These are phyloP conservation scores for Chaetomidium leptoderma DNA, from an alignment of 495 filamentous ascomycete genomes.

Conservation along the genomic window DNA sequence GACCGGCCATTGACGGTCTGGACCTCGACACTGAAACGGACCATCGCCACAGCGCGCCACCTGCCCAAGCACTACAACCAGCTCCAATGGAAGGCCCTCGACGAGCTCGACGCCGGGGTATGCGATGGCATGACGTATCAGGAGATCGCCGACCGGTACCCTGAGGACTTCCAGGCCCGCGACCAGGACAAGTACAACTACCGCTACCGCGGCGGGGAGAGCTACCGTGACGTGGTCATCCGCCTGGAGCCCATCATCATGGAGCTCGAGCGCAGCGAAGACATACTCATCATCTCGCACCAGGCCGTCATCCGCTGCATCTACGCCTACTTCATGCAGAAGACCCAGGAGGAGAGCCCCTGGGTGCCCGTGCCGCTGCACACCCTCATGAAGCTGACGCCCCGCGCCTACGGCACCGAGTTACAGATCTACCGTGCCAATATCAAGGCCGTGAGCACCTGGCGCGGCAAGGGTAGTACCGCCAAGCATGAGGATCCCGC, in stretches of 20 bases:
- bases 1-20: conserved; percentile 86
- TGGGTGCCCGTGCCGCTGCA: conserved; percentile 93
- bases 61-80: conserved; percentile 75
- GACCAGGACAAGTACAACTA: conserved; percentile 99
- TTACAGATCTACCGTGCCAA: conserved; percentile 82
- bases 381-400: conserved; percentile 92
- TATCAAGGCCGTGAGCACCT: conserved; percentile 92
- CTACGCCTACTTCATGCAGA: conserved; percentile 98
- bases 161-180: conserved; percentile 87
- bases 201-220: conserved; percentile 93
- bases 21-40: conserved; percentile 92
- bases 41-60: conserved; percentile 83
- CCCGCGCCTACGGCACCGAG: conserved; percentile 86
- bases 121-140: conserved; percentile 94
- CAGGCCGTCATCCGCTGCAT: conserved; percentile 96
- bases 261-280: conserved; percentile 92
- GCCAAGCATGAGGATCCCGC: conserved; percentile 62
- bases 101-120: conserved; percentile 93
- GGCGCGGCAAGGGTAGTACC: conserved; percentile 83
- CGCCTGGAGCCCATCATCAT: conserved; percentile 98
- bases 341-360: conserved; percentile 84
- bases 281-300: conserved; percentile 97
- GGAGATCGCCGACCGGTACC: conserved; percentile 83
- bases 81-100: conserved; percentile 96
- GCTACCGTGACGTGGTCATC: conserved; percentile 96